phyloP scores from a whole-genome alignment of 2,329 filamentous ascomycete species.

The Incumbomyces delicatus region DNA sequence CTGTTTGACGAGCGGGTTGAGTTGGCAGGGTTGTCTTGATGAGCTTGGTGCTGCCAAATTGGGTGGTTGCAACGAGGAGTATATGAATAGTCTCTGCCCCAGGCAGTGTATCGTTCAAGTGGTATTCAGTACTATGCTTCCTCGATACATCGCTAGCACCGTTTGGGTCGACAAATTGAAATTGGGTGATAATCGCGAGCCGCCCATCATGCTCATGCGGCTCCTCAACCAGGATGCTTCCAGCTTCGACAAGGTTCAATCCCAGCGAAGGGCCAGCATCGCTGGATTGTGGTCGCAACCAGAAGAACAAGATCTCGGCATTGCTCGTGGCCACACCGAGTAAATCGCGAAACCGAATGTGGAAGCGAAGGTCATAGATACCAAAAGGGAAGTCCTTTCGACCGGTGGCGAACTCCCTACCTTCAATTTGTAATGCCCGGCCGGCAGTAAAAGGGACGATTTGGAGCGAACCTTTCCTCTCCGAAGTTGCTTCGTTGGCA shows the following conservation, averaged over 20 bases:
- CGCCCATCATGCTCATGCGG: constrained; percentile 12
- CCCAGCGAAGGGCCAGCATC: constrained; percentile 19
- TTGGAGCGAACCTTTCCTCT: constrained; percentile 13
- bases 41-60: constrained; percentile 24
- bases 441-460: constrained; percentile 12
- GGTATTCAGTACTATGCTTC: too few relatives aligned
- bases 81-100: constrained; percentile 14
- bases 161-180: constrained; percentile 15
- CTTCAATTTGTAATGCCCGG: constrained; percentile 8
- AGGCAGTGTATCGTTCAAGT: too few relatives aligned
- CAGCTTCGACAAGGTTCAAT: constrained; percentile 31
- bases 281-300: constrained; percentile 14
- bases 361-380: constrained; percentile 78
- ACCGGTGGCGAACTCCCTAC: constrained; percentile 11
- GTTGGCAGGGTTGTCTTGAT: constrained; percentile 18
- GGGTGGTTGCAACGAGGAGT: constrained; percentile 27
- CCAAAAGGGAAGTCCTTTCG: constrained; percentile 45
- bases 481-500: constrained; percentile 9
- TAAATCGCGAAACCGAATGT: constrained; percentile 44
- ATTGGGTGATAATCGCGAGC: constrained; percentile 15
- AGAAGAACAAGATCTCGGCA: constrained; percentile 57
- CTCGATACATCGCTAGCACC: neutral
- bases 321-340: constrained; percentile 72
- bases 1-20: constrained; percentile 18
- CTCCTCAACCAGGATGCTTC: constrained; percentile 9